Percentiles rank a stretch among this genome's conserved stretches.
Conservation (phyloP, 2,329 filamentous ascomycete genomes). For the Dactylella cylindrospora region DNA sequence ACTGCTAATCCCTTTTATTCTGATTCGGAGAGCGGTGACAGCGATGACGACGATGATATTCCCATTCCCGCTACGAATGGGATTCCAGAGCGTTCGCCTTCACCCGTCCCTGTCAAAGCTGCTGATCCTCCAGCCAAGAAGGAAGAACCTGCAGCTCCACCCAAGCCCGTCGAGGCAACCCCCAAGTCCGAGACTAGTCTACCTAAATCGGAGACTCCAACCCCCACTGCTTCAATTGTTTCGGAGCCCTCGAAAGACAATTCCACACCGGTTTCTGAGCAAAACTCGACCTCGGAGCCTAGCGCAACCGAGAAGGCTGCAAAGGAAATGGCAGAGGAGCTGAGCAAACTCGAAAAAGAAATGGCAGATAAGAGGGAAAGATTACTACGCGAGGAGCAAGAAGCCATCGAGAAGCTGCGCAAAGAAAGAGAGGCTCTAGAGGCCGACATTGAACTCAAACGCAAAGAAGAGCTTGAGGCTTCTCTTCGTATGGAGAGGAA, state of each 20-base stretch:
- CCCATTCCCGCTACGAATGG: conserved; percentile 10
- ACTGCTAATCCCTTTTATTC: conserved; percentile 36
- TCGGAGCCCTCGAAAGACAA: conserved; percentile 14
- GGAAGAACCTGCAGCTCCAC: conserved; percentile 23
- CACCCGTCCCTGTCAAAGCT: conserved; percentile 24
- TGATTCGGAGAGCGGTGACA: conserved; percentile 27
- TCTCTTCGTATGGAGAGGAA: conserved; percentile 33
- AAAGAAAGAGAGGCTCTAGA: conserved; percentile 23
- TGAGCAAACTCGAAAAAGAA: too few relatives aligned
- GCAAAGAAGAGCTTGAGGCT: conserved; percentile 29
- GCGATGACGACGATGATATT: conserved; percentile 22
- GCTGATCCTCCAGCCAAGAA: conserved; percentile 24
- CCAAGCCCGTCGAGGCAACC: conserved; percentile 21
- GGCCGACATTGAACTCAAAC: conserved; percentile 25
- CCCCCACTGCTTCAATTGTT: conserved; percentile 1
- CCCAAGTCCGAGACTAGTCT: neutral
- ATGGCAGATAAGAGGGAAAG: conserved; percentile 7
- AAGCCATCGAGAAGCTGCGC: conserved; percentile 37
- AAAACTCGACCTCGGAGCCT: conserved; percentile 14
- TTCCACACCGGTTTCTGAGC: conserved; percentile 12
- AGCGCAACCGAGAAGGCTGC: conserved; percentile 13
- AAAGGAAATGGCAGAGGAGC: conserved; percentile 35
- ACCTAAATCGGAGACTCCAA: neutral
- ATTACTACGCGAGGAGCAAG: conserved; percentile 10
- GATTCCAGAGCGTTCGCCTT: conserved; percentile 23